A percentile compares a stretch with the other conserved stretches of the same genome.
Evolutionary conservation across 257 asterid species (phyloP).

Genomic region (Anisodus acutangulus): DNA sequence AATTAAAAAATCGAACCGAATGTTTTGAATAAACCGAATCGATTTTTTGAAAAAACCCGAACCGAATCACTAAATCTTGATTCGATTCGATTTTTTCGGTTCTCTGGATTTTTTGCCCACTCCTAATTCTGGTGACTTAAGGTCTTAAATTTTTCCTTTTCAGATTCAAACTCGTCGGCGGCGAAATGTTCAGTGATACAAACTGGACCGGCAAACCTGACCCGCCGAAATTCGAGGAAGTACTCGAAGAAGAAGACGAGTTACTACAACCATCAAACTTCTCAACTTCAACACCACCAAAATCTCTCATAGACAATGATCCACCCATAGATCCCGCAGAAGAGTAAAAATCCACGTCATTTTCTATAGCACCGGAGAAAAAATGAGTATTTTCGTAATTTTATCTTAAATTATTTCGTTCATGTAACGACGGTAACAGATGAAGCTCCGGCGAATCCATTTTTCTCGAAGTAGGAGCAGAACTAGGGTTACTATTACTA

Average conservation of each 20-base stretch:
- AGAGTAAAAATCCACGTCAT: slow-evolving; percentile 35
- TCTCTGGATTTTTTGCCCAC: no score
- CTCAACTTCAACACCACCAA: slow-evolving; percentile 13
- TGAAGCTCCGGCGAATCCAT: slow-evolving; percentile 42
- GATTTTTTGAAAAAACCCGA: no score
- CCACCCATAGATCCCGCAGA: slow-evolving; percentile 33
- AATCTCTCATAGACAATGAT: no score
- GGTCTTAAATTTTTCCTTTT: no score
- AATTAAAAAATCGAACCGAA: no score
- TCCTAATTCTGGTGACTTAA: no score
- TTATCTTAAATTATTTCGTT: neutral
- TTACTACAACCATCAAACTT: slow-evolving; percentile 4
- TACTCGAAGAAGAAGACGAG: neutral
- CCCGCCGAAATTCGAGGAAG: slow-evolving; percentile 28
- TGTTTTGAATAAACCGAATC: no score
- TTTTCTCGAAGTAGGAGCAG: slow-evolving; percentile 22
- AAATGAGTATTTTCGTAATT: neutral
- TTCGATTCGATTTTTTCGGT: no score
- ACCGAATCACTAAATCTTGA: no score
- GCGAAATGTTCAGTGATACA: no score
- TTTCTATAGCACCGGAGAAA: slow-evolving; percentile 26
- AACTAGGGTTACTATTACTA: neutral
- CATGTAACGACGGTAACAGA: slow-evolving; percentile 29
- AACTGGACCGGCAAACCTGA: no score
- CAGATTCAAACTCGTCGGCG: no score